Evolutionary conservation across 139 green algal species (phyloP).

Genomic region (Coccomyxa sp.): DNA sequence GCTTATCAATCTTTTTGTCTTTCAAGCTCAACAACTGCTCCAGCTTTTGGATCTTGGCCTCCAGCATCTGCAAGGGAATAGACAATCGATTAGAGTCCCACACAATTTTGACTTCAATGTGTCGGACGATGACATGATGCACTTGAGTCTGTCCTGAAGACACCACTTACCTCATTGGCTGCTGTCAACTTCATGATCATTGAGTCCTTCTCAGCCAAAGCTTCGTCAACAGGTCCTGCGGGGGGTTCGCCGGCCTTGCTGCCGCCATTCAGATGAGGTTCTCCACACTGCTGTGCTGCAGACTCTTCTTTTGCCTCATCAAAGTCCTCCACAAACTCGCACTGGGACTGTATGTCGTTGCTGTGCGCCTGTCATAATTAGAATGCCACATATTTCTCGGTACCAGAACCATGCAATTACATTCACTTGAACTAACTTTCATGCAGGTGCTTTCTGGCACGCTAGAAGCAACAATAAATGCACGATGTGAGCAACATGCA

Average conservation of each 20-base stretch:
- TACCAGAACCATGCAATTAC: background rate
- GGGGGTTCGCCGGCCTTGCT: background rate
- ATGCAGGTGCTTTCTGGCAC: no score
- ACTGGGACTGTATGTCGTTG: no score
- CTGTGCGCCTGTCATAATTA: no score
- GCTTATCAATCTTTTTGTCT: constrained; percentile 86
- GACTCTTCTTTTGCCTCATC: no score
- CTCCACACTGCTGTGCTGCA: no score
- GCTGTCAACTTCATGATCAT: background rate
- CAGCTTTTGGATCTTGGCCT: constrained; percentile 87
- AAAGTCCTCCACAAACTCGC: no score
- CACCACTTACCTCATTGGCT: no score
- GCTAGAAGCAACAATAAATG: no score
- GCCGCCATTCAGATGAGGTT: background rate
- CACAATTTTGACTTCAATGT: background rate
- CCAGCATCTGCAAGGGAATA: constrained; percentile 62
- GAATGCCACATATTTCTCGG: background rate
- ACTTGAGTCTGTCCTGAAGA: no score
- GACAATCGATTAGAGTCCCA: background rate
- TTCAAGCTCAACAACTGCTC: constrained; percentile 89
- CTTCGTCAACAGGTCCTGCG: background rate
- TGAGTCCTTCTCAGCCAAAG: background rate
- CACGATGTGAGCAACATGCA: background rate
- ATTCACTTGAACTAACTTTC: background rate
- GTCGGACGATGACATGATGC: background rate